These are phyloP conservation scores for Pouteria campechiana DNA, from an alignment of 179 eudicot genomes.

Conservation along the genomic window DNA sequence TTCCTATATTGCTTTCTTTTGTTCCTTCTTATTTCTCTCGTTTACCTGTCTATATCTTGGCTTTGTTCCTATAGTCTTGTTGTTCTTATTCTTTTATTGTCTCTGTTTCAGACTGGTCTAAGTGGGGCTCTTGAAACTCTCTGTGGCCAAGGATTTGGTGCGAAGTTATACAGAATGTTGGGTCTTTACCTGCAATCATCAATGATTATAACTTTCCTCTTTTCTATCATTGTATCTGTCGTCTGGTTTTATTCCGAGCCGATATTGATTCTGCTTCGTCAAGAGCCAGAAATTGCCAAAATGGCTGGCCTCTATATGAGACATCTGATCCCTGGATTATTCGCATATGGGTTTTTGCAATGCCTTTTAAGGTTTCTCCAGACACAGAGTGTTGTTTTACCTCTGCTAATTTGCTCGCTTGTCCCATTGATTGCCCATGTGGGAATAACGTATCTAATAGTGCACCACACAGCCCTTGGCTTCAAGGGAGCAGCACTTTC, in stretches of 20 bases:
- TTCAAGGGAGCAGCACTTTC: slow-evolving; percentile 54
- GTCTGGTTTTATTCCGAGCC: slow-evolving; percentile 53
- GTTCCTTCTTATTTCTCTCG: too few species aligned
- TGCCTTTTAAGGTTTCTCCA: slow-evolving; percentile 68
- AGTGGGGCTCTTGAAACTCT: slow-evolving; percentile 79
- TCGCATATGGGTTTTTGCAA: slow-evolving; percentile 47
- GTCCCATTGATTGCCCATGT: slow-evolving; percentile 29
- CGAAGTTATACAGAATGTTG: slow-evolving; percentile 33
- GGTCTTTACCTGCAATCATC: slow-evolving; percentile 74
- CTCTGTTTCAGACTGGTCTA: slow-evolving; percentile 33
- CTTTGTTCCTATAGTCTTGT: too few species aligned
- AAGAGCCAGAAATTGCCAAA: slow-evolving; percentile 38
- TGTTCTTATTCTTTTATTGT: too few species aligned
- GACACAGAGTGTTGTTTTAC: slow-evolving; percentile 47
- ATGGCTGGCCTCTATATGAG: slow-evolving; percentile 38
- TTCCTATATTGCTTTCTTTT: too few species aligned
- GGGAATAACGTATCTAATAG: slow-evolving; percentile 31
- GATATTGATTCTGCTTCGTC: slow-evolving; percentile 34
- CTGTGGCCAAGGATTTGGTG: slow-evolving; percentile 76
- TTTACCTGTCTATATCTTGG: too few species aligned
- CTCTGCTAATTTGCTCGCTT: slow-evolving; percentile 39
- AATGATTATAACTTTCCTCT: slow-evolving; percentile 40
- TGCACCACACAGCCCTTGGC: slow-evolving; percentile 36
- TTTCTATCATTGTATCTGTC: slow-evolving; percentile 32
- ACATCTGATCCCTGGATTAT: slow-evolving; percentile 47